Base-by-base conservation (phyloP, 1,139 yeast genomes). In the Kodamaea ohmeri region DNA sequence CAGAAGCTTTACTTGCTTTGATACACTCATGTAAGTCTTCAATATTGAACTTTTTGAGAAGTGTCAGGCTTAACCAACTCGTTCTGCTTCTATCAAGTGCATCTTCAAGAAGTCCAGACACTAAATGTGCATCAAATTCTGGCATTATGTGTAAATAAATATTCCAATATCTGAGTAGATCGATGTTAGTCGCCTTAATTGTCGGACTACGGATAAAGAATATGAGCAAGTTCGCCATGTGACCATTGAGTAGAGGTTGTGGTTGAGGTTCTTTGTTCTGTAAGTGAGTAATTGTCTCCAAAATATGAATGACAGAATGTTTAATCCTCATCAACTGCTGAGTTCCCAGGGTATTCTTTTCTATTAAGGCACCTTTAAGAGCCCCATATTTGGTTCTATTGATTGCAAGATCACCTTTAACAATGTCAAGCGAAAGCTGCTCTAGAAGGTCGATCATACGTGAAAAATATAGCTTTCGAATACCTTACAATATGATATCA, bases 1-100 rank as follows among this genome's bases (percentile, higher is more conserved):
- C 5, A 4, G 4, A 13, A 11, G 8, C 6, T 5, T 9, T 12
- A 4, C 16, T 13, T 17, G 28, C 28, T 13, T 13, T 13, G 6
- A 38, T 16, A 14, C 27, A 15, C 21, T 31, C n/a, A 28, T 13
- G 2, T 13, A 14, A 15, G 6, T 34, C 27, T 11, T 20, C 17
- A 7, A 6, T 11, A 6, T 26, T 4, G 31, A 25, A 6, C 34
- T 21, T 21, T 19, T 11, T 9, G 13, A 31, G 26, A 14, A 31
- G 12, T 4, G 12, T 9, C 34, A 31, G 34, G 11, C 26, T 31
- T 5, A 31, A 4, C 34, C 34, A 31, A 13, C 34, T 31, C 9
- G 34, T 31, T 12, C 9, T 13, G 13, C 19, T 31, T 13, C 15
- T 17, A 3, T 13, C 12, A 4, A 4, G 9, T 4, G 26, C 17